Evolutionary conservation across 306 rosid genomes (phyloP), one percentile per base, ranked within the genome.

Genomic region (Begonia fuchsioides): DNA sequence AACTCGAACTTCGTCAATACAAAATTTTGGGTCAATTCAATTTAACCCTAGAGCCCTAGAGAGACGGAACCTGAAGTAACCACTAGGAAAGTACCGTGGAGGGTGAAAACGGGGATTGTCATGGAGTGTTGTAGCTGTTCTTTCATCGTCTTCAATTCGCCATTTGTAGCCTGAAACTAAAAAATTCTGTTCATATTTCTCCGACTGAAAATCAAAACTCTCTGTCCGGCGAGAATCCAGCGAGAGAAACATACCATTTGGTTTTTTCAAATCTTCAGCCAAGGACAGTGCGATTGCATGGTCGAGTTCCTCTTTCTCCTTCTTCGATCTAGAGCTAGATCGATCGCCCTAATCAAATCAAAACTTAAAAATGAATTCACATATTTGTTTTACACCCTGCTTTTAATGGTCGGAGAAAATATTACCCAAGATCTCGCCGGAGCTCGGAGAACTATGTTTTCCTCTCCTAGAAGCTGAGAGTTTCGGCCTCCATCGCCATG

Each of bases 251-350:
- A 5, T 26, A 26, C 94, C 76, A 12, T 70, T 71, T 55, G 78
- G 81, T 60, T 66, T 73, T 71, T 78, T 82, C 38, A 53, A 61
- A 79, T 82, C 94, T 53, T 85, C 96, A 15, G 68, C 71, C 39
- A 75, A 51, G 57, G 98, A 82, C 56, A 69, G 81, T 20, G 83
- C 68, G 63, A 73, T 72, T 20, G 87, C 86, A 66, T 54, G 93
- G 51, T 80, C 96, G 6, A 73, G 57, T 52, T 81, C 95, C 16
- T 79, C 87, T 61, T 75, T 82, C 56, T 82, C 98, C 71, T 82
- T 85, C 57, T 58, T 82, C 43, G 87, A 57, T 67, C 86, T 77
- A 59, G 74, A 52, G n/a, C 63, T 77, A 63, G 74, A 52, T 12
- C 63, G 78, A 46, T 75, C 94, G 47, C 80, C 88, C 98, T 92